phyloP scores from a whole-genome alignment of 177 flowering plant species.

The Tripterygium wilfordii region DNA sequence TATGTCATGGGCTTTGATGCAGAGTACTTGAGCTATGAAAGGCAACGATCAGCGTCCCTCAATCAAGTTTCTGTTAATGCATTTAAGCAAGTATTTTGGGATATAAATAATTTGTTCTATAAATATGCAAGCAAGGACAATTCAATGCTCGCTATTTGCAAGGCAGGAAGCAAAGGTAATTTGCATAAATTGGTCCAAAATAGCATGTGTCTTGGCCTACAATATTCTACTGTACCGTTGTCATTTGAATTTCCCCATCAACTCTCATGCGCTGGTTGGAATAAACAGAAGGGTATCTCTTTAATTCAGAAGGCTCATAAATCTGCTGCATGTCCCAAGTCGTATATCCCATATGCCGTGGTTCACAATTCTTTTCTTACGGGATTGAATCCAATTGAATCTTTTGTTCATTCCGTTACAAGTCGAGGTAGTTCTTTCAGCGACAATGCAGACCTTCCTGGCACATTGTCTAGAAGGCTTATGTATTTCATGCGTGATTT shows the following conservation, averaged over 20 bases:
- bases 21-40: conserved; percentile 25
- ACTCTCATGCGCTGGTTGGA: conserved; percentile 63
- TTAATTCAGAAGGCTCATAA: conserved; percentile 6
- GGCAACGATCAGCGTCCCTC: conserved; percentile 48
- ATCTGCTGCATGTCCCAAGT: conserved; percentile 19
- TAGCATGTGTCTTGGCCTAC: conserved; percentile 77
- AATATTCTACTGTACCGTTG: conserved; percentile 52
- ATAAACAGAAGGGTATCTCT: conserved; percentile 21
- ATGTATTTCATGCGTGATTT: conserved; percentile 91
- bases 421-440: conserved; percentile 73
- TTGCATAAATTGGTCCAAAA: conserved; percentile 68
- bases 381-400: conserved; percentile 82
- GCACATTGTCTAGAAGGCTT: conserved; percentile 65
- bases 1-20: conserved; percentile 14
- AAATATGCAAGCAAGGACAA: conserved; percentile 51
- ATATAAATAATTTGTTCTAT: conserved; percentile 48
- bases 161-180: conserved; percentile 90
- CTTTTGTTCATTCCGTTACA: conserved; percentile 71
- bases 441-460: conserved; percentile 90
- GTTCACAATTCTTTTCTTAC: conserved; percentile 58
- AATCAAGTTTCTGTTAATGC: conserved; percentile 47
- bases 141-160: conserved; percentile 65
- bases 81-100: conserved; percentile 50
- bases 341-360: conserved; percentile 55
- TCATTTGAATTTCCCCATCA: conserved; percentile 55